Percentiles rank a stretch among this genome's conserved stretches.
phyloP scores from a whole-genome alignment of 2,329 filamentous ascomycete species.

The Dothideomycetes sp. region DNA sequence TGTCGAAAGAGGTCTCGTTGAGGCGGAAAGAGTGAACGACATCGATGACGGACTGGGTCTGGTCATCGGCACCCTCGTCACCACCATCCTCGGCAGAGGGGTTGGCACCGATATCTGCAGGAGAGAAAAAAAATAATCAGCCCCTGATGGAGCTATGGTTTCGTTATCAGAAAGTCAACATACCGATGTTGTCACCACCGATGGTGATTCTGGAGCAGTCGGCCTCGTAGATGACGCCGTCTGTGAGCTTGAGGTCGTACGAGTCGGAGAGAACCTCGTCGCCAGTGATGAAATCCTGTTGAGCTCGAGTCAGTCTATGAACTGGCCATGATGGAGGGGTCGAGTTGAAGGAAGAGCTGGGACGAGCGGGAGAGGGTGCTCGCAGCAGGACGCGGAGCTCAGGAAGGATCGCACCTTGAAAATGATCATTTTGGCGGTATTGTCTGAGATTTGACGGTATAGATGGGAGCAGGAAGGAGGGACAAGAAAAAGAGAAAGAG shows the following conservation, averaged over 20 bases:
- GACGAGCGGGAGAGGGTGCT: neutral
- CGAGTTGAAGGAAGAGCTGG: conserved; percentile 1
- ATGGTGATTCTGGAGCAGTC: conserved; percentile 85
- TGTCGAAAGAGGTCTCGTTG: conserved; percentile 68
- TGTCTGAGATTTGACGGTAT: conserved; percentile 1
- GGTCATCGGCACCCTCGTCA: conserved; percentile 62
- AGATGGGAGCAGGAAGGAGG: conserved; percentile 10
- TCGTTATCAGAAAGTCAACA: neutral
- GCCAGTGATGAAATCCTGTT: conserved; percentile 74
- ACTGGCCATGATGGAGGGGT: conserved; percentile 15
- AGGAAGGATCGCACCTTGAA: conserved; percentile 41
- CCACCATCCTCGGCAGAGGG: conserved; percentile 86
- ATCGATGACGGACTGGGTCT: conserved; percentile 72
- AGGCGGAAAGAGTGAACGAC: conserved; percentile 89
- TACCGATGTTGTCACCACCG: conserved; percentile 64
- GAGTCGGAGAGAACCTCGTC: conserved; percentile 98
- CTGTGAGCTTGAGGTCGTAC: conserved; percentile 71
- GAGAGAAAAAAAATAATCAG: conserved; percentile 1
- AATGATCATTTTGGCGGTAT: conserved; percentile 45
- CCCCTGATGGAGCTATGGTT: neutral
- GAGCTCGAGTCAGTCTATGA: conserved; percentile 12
- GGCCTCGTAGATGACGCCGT: conserved; percentile 76
- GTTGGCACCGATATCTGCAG: conserved; percentile 83
- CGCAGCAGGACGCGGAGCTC: conserved; percentile 10
- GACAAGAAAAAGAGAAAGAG: conserved; percentile 4